These are phyloP conservation scores for Trifolium subterraneum DNA, from an alignment of 306 rosid species.

Conservation along the genomic window DNA sequence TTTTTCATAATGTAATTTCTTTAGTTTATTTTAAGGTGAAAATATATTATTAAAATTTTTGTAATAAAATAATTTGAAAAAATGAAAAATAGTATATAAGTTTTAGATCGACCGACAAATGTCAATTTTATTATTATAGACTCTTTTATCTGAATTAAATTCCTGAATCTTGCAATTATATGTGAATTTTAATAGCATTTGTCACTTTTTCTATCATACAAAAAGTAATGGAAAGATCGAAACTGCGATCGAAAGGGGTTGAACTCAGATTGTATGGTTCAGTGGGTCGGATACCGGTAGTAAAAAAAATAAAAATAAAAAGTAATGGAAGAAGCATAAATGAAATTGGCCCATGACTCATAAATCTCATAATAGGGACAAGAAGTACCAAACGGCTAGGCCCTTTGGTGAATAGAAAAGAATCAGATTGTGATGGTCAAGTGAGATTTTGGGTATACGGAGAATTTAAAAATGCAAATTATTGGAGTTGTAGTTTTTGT, in stretches of 20 bases:
- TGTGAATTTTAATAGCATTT: no score
- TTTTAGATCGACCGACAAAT: no score
- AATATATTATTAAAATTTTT: slow-evolving; percentile 17
- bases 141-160: no score
- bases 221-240: background rate
- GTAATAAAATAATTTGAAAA: background rate
- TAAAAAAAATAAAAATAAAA: no score
- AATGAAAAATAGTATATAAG: no score
- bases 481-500: slow-evolving; percentile 32
- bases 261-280: no score
- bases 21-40: slow-evolving; percentile 41
- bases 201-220: background rate
- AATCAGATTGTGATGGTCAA: slow-evolving; percentile 41
- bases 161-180: no score
- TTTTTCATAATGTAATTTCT: slow-evolving; percentile 27
- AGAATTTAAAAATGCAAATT: background rate
- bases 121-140: no score
- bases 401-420: slow-evolving; percentile 60
- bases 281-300: no score
- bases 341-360: slow-evolving; percentile 49
- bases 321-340: background rate
- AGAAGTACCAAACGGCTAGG: slow-evolving; percentile 57
- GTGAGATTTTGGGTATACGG: slow-evolving; percentile 16
- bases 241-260: no score
- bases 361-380: slow-evolving; percentile 52